Conservation (phyloP, 257 asterid species). For the Cynanchum wilfordii region DNA sequence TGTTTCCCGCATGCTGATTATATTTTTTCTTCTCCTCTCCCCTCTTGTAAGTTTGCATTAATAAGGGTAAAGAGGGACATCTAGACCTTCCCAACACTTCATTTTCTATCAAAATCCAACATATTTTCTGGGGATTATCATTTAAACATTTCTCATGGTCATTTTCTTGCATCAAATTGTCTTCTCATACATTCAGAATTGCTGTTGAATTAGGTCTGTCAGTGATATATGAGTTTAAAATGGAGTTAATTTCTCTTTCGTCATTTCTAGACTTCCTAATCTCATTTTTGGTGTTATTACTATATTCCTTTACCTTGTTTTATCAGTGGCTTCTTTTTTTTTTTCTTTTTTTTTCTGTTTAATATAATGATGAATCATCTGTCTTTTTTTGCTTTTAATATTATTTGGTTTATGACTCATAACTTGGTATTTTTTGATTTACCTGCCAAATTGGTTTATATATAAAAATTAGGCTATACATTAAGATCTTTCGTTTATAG, state of each 20-base stretch:
- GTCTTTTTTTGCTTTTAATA: not conserved
- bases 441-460: not conserved
- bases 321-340: not conserved
- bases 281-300: not conserved
- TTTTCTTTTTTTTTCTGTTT: not conserved
- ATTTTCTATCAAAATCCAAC: not conserved
- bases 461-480: not conserved
- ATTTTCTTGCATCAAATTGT: not conserved
- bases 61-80: not conserved
- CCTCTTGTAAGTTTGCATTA: not conserved
- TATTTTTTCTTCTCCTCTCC: not conserved
- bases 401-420: not conserved
- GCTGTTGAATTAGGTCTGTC: not conserved
- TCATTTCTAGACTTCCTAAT: not conserved
- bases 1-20: constrained; percentile 7
- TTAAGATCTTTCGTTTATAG: not conserved
- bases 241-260: not conserved
- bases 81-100: not conserved
- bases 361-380: not conserved
- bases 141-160: not conserved
- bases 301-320: not conserved
- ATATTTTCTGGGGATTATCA: not conserved
- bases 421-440: not conserved
- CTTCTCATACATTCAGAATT: not conserved
- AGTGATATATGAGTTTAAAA: not conserved